A percentile compares a stretch with the other conserved stretches of the same genome.
These are phyloP conservation scores for Petrea volubilis DNA, from an alignment of 257 asterid genomes.

Conservation along the genomic window DNA sequence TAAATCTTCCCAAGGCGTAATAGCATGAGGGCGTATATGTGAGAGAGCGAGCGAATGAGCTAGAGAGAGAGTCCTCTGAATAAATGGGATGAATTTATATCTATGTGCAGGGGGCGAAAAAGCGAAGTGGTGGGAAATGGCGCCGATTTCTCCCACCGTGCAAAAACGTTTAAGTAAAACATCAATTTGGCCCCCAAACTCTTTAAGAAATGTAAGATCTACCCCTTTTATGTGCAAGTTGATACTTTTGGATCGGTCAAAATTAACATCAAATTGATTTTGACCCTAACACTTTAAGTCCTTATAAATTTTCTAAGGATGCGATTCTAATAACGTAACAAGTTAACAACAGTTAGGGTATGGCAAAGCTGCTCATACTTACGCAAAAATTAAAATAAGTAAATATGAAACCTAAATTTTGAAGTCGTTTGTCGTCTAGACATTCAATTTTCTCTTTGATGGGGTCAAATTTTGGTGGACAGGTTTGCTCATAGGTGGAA, in stretches of 20 bases:
- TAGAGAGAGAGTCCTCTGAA: not conserved
- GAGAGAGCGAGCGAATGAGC: not conserved
- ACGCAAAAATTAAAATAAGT: not conserved
- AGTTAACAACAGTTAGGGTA: not conserved
- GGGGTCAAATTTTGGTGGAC: no score
- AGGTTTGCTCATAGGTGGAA: no score
- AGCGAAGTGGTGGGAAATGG: not conserved
- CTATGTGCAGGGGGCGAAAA: not conserved
- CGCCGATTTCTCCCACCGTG: constrained; percentile 1
- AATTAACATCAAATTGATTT: not conserved
- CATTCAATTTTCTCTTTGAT: no score
- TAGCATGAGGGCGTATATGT: not conserved
- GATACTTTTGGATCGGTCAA: not conserved
- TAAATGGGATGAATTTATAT: not conserved
- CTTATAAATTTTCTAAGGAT: not conserved
- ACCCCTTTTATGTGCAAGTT: not conserved
- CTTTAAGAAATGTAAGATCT: not conserved
- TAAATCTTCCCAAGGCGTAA: not conserved
- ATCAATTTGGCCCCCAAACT: not conserved
- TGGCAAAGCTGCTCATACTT: not conserved
- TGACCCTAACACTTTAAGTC: not conserved
- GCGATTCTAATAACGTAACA: not conserved
- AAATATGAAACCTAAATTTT: no score
- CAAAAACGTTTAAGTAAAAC: not conserved
- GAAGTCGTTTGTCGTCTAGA: no score